Conservation (phyloP, 176 grass and related monocot species). For the Zea luxurians region DNA sequence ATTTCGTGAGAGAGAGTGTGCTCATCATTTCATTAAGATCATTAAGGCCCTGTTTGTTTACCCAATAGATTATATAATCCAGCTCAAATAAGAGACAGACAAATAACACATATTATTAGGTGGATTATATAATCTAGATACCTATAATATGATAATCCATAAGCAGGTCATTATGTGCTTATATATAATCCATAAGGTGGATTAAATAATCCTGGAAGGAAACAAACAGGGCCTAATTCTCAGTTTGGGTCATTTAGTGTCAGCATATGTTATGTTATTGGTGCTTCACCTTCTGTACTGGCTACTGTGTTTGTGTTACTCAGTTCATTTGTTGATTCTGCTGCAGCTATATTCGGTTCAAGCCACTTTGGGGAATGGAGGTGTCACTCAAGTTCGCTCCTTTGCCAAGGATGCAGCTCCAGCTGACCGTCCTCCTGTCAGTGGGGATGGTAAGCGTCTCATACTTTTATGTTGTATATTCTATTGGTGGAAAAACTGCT, state of each 20-base stretch:
- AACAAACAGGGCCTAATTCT: background rate
- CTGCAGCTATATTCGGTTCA: slow-evolving; percentile 78
- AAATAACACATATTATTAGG: too few species aligned
- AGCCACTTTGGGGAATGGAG: slow-evolving; percentile 55
- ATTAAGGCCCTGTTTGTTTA: too few species aligned
- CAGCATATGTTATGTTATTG: background rate
- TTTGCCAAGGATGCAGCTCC: slow-evolving; percentile 67
- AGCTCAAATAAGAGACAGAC: too few species aligned
- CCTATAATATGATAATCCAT: too few species aligned
- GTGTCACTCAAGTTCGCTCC: slow-evolving; percentile 48
- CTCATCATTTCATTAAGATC: too few species aligned
- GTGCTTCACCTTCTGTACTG: background rate
- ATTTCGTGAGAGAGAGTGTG: too few species aligned
- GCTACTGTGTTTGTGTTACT: background rate
- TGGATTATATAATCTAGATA: too few species aligned
- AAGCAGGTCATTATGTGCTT: too few species aligned
- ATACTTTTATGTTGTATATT: background rate
- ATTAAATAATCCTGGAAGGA: too few species aligned
- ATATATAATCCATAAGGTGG: too few species aligned
- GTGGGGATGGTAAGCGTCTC: slow-evolving; percentile 68
- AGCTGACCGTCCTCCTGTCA: slow-evolving; percentile 51
- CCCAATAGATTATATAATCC: too few species aligned
- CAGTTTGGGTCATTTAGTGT: background rate
- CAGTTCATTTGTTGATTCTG: slow-evolving; percentile 5
- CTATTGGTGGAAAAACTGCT: background rate